Base-by-base conservation (phyloP, 1,139 yeast genomes). In the Candida frijolesensis region DNA sequence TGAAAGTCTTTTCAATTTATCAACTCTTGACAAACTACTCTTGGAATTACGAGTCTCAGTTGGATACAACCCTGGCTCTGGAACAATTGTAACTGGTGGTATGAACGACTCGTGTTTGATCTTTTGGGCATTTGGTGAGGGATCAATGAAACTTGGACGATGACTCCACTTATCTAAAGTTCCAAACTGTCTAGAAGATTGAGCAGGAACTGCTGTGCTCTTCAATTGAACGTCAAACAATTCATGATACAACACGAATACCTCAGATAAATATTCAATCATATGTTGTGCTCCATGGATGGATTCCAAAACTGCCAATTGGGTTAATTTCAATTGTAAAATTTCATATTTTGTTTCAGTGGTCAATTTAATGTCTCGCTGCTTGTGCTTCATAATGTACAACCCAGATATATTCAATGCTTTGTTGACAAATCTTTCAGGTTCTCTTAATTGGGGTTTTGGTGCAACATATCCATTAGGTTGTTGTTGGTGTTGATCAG, bases 261-360 rank as follows among this genome's bases (percentile, higher is more conserved):
- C 78, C 46, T 84, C 91, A 2, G 89, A 80, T 25, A 91, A 67
- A 46, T 75, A 73, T 47, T 86, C 91, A 57, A 89, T 66, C 2
- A 91, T 84, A 46, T 79, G 81, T 30, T 78, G 76, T 0, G 79
- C 71, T 2, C 91, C 94, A 51, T 84, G 75, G 9, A 79, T 70
- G 8, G 83, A 78, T 61, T 89, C 95, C 52, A 84, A 71, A 14
- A 90, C 74, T 2, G 92, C 85, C 47, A 90, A 68, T 58, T 87
- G 91, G 0, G 96, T 86, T 66, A 88, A 74, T 60, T 88, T 88
- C 61, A 90, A 72, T 62, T 89, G 90, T 30, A 90, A 64, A 40
- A 85, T 81, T 53, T 82, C 83, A 59, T 78, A 73, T 60, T 82
- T 85, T 50, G 76, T 74, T 42, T 67, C 66, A 5, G 63, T 51